These are phyloP conservation scores for Hericium coralloides DNA, from an alignment of 768 basidiomycete genomes.

Conservation along the genomic window DNA sequence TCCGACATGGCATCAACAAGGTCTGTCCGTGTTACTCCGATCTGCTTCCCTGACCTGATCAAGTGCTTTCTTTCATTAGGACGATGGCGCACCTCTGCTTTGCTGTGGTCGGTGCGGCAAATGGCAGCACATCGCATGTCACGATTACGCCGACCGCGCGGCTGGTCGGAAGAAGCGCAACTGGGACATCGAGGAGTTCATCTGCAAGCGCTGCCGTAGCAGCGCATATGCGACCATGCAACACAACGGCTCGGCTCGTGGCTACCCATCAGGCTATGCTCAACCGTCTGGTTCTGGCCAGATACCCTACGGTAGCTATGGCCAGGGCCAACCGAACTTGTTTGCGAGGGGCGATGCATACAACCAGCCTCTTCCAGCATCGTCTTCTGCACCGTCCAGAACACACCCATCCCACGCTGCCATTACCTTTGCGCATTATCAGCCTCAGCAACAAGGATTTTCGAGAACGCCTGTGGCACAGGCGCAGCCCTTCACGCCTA, in stretches of 20 bases:
- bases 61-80: conserved; percentile 33
- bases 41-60: not conserved
- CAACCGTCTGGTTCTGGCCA: conserved; percentile 1
- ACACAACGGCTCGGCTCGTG: not conserved
- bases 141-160: conserved; percentile 59
- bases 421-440: conserved; percentile 15
- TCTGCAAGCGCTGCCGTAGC: conserved; percentile 51
- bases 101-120: conserved; percentile 74
- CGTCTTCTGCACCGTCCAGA: not conserved
- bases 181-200: conserved; percentile 83
- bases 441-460: conserved; percentile 13
- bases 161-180: conserved; percentile 62
- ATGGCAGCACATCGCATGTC: conserved; percentile 89
- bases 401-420: conserved; percentile 5
- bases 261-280: not conserved
- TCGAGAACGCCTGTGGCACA: conserved; percentile 4
- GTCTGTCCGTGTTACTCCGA: conserved; percentile 33
- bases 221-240: not conserved
- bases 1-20: conserved; percentile 59
- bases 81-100: conserved; percentile 71
- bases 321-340: not conserved
- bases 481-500: not conserved
- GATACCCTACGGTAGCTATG: conserved; percentile 3
- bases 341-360: not conserved
- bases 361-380: not conserved